phyloP scores from a whole-genome alignment of 78 protist species.

The Pigoraptor vietnamica region DNA sequence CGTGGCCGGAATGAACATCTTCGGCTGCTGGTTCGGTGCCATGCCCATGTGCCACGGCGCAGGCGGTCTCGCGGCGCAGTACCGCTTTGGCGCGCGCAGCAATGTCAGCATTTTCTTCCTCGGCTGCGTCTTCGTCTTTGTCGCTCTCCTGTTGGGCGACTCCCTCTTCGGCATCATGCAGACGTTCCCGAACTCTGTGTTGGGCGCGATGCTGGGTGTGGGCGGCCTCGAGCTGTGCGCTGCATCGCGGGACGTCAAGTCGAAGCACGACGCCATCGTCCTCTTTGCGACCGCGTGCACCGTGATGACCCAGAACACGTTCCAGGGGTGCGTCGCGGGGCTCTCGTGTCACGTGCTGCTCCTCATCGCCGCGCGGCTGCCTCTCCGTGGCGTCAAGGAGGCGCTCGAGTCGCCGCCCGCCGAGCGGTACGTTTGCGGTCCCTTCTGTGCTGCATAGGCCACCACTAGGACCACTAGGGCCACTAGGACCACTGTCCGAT shows the following conservation, averaged over 20 bases:
- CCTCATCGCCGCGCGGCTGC: background rate
- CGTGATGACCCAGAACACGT: background rate
- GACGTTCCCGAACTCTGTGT: background rate
- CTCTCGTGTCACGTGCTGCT: background rate
- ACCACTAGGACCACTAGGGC: no score
- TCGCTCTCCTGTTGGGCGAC: background rate
- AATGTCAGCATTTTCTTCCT: background rate
- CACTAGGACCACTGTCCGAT: no score
- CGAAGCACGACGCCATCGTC: background rate
- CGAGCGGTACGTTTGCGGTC: no score
- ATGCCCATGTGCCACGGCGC: constrained; percentile 36
- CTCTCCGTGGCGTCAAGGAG: background rate
- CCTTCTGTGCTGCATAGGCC: no score
- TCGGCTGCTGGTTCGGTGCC: background rate
- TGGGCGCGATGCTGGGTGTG: background rate
- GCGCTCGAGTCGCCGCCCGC: no score
- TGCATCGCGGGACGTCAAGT: background rate
- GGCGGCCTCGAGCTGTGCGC: background rate
- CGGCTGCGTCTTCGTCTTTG: background rate
- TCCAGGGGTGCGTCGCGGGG: background rate
- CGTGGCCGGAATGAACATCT: background rate
- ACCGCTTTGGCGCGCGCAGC: constrained; percentile 23
- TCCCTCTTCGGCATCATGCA: background rate
- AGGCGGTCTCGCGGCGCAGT: constrained; percentile 35
- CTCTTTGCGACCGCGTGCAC: background rate